A percentile compares a stretch with the other conserved stretches of the same genome.
phyloP scores from a whole-genome alignment of 805 yeast genomes.

The Pichia sporocuriosa region DNA sequence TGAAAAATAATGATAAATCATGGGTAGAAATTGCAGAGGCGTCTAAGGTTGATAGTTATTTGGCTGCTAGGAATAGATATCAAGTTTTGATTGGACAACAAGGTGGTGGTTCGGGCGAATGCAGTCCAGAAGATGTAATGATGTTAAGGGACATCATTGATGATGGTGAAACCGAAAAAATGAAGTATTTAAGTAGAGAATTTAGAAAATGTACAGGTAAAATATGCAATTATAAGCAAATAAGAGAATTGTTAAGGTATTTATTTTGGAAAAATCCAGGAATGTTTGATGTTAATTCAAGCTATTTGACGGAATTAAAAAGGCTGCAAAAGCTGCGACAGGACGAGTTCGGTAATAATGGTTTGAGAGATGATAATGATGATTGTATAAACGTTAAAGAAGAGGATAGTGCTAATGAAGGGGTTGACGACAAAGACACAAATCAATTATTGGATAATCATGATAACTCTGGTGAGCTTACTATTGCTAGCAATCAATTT shows the following conservation, averaged over 20 bases:
- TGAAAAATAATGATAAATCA: slow-evolving; percentile 56
- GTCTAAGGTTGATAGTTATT: slow-evolving; percentile 55
- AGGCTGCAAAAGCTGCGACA: slow-evolving; percentile 24
- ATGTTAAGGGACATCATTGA: slow-evolving; percentile 50
- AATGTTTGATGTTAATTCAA: slow-evolving; percentile 49
- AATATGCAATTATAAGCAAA: slow-evolving; percentile 43
- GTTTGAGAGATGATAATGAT: neutral
- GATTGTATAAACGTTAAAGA: neutral
- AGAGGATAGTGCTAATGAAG: neutral
- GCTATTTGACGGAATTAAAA: slow-evolving; percentile 35
- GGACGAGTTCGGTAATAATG: slow-evolving; percentile 7
- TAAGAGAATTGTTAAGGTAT: slow-evolving; percentile 46
- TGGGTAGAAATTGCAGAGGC: slow-evolving; percentile 72
- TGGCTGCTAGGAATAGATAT: slow-evolving; percentile 72
- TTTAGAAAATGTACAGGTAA: slow-evolving; percentile 49
- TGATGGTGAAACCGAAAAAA: slow-evolving; percentile 64
- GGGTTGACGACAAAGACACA: neutral
- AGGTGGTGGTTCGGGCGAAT: slow-evolving; percentile 62
- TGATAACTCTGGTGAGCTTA: too few species aligned
- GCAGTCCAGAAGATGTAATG: slow-evolving; percentile 51
- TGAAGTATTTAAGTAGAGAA: slow-evolving; percentile 59
- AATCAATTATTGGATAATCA: neutral
- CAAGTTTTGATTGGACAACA: slow-evolving; percentile 81
- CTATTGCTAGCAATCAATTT: too few species aligned
- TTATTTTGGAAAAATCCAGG: slow-evolving; percentile 51